Evolutionary conservation across 345 rosid species (phyloP), one percentile per base, ranked within the genome.

Genomic region (Mangifera indica): DNA sequence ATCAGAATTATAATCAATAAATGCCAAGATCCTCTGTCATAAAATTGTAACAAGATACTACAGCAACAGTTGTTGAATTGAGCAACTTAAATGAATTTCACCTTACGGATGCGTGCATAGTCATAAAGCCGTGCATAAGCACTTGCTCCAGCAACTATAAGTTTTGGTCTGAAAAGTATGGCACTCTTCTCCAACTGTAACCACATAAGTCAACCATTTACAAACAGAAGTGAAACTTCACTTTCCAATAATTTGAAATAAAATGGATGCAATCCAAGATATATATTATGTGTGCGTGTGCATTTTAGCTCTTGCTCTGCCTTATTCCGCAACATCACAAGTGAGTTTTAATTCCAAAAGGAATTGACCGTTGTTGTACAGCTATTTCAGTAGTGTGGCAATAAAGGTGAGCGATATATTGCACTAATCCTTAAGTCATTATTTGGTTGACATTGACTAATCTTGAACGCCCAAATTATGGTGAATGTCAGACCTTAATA

Each of bases 91-190:
- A 71, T 66, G 34, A 78, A 72, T 34, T 49, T 77, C 79, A 93
- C 98, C 94, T 91, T 88, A 34, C 97, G 91, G 12, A 93, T 93
- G 14, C 81, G 87, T n/a, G 93, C 97, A 82, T 93, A 93, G 64
- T 91, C 97, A 80, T 91, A 93, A 42, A 91, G 87, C 48, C 96
- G 96, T 62, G 98, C 96, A 85, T 93, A 93, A 58, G 98, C 98
- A 77, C 98, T 91, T 66, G 98, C 98, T 69, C 98, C 97, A 57
- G 98, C 98, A 63, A 93, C 96, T 65, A 93, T 86, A 72, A 93
- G 91, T 75, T 93, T 93, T 66, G 98, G 98, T 79, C 98, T 86
- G 82, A 90, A 93, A 71, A 93, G 94, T 60, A 81, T 65, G 0
- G 94, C 97, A 72, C 86, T 93, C 79, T 83, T 93, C 79, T 91